Conservation (phyloP, 1,284 basidiomycete genomes). For the Ceratobasidium sp. region DNA sequence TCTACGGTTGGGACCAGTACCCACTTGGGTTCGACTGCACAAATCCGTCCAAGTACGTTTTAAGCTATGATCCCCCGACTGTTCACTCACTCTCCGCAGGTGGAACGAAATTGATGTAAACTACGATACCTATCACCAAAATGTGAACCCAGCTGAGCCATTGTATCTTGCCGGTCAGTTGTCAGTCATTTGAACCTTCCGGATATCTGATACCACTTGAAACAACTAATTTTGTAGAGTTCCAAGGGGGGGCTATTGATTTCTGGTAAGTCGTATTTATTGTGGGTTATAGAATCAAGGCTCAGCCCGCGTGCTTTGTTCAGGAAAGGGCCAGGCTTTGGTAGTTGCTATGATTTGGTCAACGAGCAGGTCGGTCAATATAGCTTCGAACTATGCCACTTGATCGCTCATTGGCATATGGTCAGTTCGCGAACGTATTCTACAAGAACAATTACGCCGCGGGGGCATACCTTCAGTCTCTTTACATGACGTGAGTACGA, state of each 20-base stretch:
- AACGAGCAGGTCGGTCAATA: constrained; percentile 29
- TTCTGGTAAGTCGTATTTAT: constrained; percentile 19
- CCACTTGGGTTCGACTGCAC: constrained; percentile 41
- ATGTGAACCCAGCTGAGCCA: constrained; percentile 35
- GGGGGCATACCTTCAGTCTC: constrained; percentile 59
- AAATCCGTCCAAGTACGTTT: constrained; percentile 23
- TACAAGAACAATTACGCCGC: constrained; percentile 61
- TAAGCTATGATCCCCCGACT: neutral
- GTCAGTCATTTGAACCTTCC: neutral
- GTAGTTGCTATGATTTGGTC: constrained; percentile 29
- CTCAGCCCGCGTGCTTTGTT: neutral
- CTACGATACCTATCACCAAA: constrained; percentile 32
- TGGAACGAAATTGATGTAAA: constrained; percentile 19
- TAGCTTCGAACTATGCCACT: too few species aligned
- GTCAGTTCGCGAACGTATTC: constrained; percentile 39
- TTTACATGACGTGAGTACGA: constrained; percentile 57
- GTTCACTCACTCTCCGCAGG: neutral
- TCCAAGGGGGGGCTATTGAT: constrained; percentile 41
- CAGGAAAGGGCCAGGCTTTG: constrained; percentile 39
- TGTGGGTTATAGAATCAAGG: too few species aligned
- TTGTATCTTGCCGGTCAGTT: constrained; percentile 36
- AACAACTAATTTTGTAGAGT: neutral
- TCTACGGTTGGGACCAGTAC: constrained; percentile 44
- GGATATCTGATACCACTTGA: neutral
- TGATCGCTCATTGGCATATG: too few species aligned